Conservation (phyloP, 2,329 filamentous ascomycete genomes). For the Pleurostoma richardsiae region DNA sequence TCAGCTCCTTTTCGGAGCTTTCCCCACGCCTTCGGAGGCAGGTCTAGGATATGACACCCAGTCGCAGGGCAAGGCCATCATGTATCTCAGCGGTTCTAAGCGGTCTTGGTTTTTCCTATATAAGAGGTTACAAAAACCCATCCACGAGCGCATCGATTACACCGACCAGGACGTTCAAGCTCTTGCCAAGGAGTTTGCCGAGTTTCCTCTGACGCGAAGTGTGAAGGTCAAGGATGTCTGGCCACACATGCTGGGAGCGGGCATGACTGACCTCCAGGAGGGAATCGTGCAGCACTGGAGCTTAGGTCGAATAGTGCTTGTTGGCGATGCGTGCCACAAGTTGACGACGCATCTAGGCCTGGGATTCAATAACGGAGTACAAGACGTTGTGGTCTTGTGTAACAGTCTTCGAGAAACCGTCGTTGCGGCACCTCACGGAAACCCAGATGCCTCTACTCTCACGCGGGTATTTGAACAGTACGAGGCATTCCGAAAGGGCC, state of each 20-base stretch:
- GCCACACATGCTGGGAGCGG: slow-evolving; percentile 12
- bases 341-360: slow-evolving; percentile 27
- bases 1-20: slow-evolving; percentile 25
- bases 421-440: not conserved
- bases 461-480: not conserved
- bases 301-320: slow-evolving; percentile 25
- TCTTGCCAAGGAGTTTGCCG: slow-evolving; percentile 18
- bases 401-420: slow-evolving; percentile 16
- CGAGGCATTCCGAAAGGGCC: slow-evolving; percentile 11
- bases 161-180: slow-evolving; percentile 17
- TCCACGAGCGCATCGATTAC: slow-evolving; percentile 16
- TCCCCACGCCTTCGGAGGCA: slow-evolving; percentile 13
- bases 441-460: not conserved
- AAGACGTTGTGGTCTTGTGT: slow-evolving; percentile 21
- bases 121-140: slow-evolving; percentile 19
- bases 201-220: slow-evolving; percentile 15
- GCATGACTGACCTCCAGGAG: slow-evolving; percentile 28
- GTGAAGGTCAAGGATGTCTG: slow-evolving; percentile 25
- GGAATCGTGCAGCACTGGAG: slow-evolving; percentile 29
- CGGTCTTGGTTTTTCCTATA: slow-evolving; percentile 26
- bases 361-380: slow-evolving; percentile 28
- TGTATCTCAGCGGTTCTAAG: slow-evolving; percentile 21
- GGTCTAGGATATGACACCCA: slow-evolving; percentile 19
- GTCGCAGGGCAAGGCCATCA: slow-evolving; percentile 21
- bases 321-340: slow-evolving; percentile 30